Conservation (phyloP, 306 rosid species). For the Aeschynomene evenia region DNA sequence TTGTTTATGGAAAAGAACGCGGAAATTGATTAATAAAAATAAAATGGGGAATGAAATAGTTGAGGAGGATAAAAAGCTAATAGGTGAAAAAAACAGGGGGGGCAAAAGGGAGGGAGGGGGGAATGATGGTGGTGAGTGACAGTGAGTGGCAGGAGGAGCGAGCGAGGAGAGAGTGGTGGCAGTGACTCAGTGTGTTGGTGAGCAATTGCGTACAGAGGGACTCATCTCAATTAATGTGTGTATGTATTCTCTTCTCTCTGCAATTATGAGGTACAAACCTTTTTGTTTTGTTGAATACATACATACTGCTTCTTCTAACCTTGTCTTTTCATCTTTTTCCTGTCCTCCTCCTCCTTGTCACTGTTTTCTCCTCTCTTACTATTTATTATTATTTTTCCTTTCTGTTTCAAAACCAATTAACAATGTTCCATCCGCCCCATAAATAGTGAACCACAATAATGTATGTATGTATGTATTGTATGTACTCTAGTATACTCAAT, state of each 20-base stretch:
- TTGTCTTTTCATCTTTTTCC: constrained; percentile 31
- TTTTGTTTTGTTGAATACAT: constrained; percentile 2
- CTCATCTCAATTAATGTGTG: constrained; percentile 53
- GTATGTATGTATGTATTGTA: too few species aligned
- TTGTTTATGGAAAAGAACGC: neutral
- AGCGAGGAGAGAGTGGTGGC: constrained; percentile 7
- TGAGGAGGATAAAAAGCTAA: neutral
- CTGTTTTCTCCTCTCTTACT: neutral
- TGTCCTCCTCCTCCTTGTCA: neutral
- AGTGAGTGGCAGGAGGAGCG: constrained; percentile 34
- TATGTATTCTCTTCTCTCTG: constrained; percentile 20
- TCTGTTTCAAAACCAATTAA: neutral
- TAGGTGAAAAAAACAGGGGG: neutral
- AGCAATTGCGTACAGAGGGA: constrained; percentile 57
- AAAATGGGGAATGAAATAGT: neutral
- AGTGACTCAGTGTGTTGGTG: constrained; percentile 66
- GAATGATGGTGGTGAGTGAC: constrained; percentile 31
- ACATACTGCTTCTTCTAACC: neutral
- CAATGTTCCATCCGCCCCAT: neutral
- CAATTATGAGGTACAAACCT: neutral
- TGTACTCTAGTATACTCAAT: too few species aligned
- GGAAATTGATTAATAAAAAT: neutral
- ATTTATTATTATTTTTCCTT: too few species aligned
- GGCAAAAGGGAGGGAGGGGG: constrained; percentile 42
- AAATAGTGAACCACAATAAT: neutral